phyloP scores from a whole-genome alignment of 2,329 filamentous ascomycete genomes.

The Fusarium euwallaceae region DNA sequence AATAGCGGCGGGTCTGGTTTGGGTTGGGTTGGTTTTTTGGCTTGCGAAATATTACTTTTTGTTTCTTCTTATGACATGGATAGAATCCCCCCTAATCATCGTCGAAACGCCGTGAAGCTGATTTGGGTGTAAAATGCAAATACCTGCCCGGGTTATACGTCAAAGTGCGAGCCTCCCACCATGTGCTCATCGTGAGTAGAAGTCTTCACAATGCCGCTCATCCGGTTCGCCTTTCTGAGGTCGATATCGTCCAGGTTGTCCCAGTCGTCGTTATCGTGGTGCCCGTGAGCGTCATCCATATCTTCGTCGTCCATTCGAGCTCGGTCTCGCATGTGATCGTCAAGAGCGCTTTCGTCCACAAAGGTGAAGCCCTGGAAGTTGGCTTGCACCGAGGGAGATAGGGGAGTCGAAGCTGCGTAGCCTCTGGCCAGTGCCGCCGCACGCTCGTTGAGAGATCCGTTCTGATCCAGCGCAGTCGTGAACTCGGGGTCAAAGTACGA shows the following conservation, averaged over 20 bases:
- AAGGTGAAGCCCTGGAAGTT: conserved; percentile 99
- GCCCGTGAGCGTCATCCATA: conserved; percentile 67
- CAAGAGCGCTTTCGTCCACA: conserved; percentile 96
- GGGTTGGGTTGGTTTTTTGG: conserved; percentile 27
- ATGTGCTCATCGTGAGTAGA: conserved; percentile 72
- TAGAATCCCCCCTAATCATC: conserved; percentile 40
- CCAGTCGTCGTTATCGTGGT: conserved; percentile 64
- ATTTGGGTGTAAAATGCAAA: conserved; percentile 33
- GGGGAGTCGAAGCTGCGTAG: conserved; percentile 88
- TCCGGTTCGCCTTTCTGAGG: conserved; percentile 66
- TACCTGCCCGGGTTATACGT: conserved; percentile 62
- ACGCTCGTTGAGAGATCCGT: conserved; percentile 89
- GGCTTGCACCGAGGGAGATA: conserved; percentile 95
- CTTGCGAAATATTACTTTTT: conserved; percentile 49
- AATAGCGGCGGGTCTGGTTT: conserved; percentile 24
- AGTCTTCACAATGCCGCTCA: conserved; percentile 74
- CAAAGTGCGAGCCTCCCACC: conserved; percentile 73
- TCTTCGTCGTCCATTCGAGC: conserved; percentile 66
- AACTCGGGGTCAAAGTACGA: conserved; percentile 99
- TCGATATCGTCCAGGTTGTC: conserved; percentile 70
- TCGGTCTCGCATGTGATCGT: conserved; percentile 80
- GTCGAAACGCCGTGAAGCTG: conserved; percentile 44
- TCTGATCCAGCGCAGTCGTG: conserved; percentile 90
- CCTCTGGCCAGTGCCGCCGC: conserved; percentile 88
- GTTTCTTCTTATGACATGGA: conserved; percentile 44